Percentiles rank a stretch among this genome's conserved stretches.
phyloP scores from a whole-genome alignment of 108 stramenopile genomes.

The Fistulifera pelliculosa region DNA sequence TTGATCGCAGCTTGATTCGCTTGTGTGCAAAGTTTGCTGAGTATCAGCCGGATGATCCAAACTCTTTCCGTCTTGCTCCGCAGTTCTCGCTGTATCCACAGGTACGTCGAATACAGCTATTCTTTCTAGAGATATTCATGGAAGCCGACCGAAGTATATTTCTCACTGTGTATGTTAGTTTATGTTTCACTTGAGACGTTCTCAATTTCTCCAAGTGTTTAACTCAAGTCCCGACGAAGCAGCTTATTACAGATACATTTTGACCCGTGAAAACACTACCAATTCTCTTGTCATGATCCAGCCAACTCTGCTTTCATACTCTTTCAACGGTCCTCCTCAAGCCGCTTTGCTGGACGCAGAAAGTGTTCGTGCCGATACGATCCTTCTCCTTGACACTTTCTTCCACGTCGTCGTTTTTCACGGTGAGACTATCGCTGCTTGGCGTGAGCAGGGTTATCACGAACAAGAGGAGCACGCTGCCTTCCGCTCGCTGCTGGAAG shows the following conservation, averaged over 20 bases:
- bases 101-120: too few relatives aligned
- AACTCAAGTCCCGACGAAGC: constrained; percentile 98
- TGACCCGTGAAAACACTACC: constrained; percentile 85
- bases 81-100: constrained; percentile 98
- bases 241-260: constrained; percentile 90
- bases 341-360: constrained; percentile 94
- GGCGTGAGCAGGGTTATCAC: constrained; percentile 97
- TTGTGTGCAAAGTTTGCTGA: constrained; percentile 97
- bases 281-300: constrained; percentile 99
- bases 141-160: too few relatives aligned
- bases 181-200: constrained; percentile 92
- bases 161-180: constrained; percentile 23
- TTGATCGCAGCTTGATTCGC: constrained; percentile 95
- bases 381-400: constrained; percentile 97
- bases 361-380: constrained; percentile 92
- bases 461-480: constrained; percentile 95
- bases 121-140: too few relatives aligned
- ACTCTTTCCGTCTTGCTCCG: constrained; percentile 82
- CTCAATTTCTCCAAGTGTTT: constrained; percentile 94
- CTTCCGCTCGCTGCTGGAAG: constrained; percentile 86
- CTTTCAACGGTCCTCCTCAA: constrained; percentile 90
- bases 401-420: constrained; percentile 99
- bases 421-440: constrained; percentile 98
- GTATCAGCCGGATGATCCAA: constrained; percentile 91
- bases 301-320: constrained; percentile 95